Evolutionary conservation across 179 eudicot genomes (phyloP).

Genomic region (Patellifolia procumbens): DNA sequence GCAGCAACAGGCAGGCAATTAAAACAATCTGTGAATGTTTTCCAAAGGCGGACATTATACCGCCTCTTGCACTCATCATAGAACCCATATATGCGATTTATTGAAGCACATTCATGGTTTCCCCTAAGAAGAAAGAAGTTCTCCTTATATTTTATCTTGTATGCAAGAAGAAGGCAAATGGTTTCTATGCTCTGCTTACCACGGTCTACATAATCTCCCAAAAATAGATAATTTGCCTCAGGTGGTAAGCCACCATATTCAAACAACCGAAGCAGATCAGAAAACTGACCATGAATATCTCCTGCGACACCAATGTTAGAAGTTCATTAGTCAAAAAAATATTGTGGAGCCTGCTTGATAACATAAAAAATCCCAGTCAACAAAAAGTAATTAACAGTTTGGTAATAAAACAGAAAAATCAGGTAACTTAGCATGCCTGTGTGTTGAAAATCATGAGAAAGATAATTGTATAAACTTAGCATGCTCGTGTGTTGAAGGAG

Average conservation of each 20-base stretch:
- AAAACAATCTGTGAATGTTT: constrained; percentile 70
- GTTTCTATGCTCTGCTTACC: constrained; percentile 86
- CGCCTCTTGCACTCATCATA: constrained; percentile 83
- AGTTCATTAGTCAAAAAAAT: background rate
- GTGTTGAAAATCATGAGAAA: too few relatives aligned
- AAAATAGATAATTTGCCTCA: constrained; percentile 65
- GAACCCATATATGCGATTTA: constrained; percentile 79
- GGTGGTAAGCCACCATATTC: constrained; percentile 86
- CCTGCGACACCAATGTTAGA: constrained; percentile 40
- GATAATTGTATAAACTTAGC: too few relatives aligned
- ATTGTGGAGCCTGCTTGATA: constrained; percentile 7
- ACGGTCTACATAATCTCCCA: constrained; percentile 84
- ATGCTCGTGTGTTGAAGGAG: too few relatives aligned
- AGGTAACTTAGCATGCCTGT: too few relatives aligned
- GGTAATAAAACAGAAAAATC: background rate
- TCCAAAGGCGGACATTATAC: constrained; percentile 76
- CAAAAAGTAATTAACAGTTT: background rate
- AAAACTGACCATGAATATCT: constrained; percentile 73
- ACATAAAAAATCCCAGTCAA: background rate
- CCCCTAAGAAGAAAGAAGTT: constrained; percentile 85
- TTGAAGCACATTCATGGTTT: constrained; percentile 80
- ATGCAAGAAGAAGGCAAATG: constrained; percentile 77
- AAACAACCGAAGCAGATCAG: constrained; percentile 79
- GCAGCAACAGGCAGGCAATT: constrained; percentile 82
- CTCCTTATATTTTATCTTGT: constrained; percentile 80